Evolutionary conservation across 371 early-diverging fungal genomes (phyloP), one percentile per base, ranked within the genome.

Genomic region (Smittium mucronatum): DNA sequence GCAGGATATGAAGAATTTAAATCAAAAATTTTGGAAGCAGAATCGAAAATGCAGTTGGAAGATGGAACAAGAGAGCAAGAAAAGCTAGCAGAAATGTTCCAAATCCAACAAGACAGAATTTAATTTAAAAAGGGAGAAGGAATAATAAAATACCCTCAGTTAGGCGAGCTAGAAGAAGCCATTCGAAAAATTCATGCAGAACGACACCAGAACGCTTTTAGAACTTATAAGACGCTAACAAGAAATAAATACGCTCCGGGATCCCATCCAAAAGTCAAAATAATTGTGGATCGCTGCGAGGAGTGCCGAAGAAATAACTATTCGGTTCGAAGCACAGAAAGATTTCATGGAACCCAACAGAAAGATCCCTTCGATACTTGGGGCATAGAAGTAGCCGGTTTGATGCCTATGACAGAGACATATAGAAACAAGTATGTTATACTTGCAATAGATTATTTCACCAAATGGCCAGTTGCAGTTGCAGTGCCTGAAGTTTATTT

Each of bases 401-500:
- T 63, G 30, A 16, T 69, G 16, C 32, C 34, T 29, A 16, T 35
- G 5, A 34, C 69, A 2, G 63, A 34, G 21, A 31, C 5, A 16
- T 33, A n/a, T 11, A 36, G 34, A 36, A 65, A 65, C n/a, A 32
- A 36, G 36, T 65, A 31, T 36, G 34, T 65, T 11, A 31, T 65
- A 28, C n/a, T 36, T 21, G 65, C 32, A 31, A n/a, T 65, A n/a
- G 65, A 65, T 33, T 65, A 65, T n/a, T 34, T 65, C 34, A 65
- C 65, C 16, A 65, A 65, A 33, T 65, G 65, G 65, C 65, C 34
- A 11, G 65, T 65, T n/a, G 65, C 34, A 5, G 28, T 33, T 2
- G 65, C 34, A 2, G 65, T 65, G 2, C n/a, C 32, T 5, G 36
- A 34, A n/a, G 34, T 65, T 33, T 72, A 17, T 72, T 75, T 35